Conservation (phyloP, 257 asterid genomes). For the Solanum chmielewskii region DNA sequence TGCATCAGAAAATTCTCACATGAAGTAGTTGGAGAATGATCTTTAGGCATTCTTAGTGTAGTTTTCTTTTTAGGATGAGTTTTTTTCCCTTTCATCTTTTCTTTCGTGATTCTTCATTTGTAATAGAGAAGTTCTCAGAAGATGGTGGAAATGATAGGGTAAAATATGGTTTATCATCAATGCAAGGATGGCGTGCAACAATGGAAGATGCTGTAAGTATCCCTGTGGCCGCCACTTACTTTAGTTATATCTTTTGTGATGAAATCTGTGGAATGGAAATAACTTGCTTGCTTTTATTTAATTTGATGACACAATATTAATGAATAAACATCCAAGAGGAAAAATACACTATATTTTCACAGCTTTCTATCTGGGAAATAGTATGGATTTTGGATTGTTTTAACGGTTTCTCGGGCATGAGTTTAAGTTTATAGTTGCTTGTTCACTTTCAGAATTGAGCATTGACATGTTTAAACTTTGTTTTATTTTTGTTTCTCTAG, state of each 20-base stretch:
- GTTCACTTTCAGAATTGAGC: neutral
- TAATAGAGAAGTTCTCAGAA: slow-evolving; percentile 73
- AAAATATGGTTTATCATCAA: slow-evolving; percentile 71
- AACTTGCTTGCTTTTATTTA: neutral
- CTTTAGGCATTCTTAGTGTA: neutral
- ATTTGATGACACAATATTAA: neutral
- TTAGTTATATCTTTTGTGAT: neutral
- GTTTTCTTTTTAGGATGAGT: neutral
- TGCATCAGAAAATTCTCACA: neutral
- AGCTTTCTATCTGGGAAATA: neutral
- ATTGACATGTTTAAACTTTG: neutral
- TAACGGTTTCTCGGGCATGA: neutral
- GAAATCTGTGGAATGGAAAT: neutral
- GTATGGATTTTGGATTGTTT: neutral
- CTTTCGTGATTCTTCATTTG: neutral
- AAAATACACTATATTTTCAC: neutral
- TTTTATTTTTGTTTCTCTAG: neutral
- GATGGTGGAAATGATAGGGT: slow-evolving; percentile 69
- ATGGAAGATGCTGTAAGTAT: slow-evolving; percentile 97
- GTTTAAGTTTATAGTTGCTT: neutral
- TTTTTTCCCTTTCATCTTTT: neutral
- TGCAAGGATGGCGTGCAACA: slow-evolving; percentile 99
- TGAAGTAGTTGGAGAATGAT: neutral
- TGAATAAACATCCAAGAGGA: neutral
- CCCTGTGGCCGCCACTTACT: neutral